Evolutionary conservation across 2,329 filamentous ascomycete species (phyloP).

Genomic region (Ceratocystis eucalypticola): DNA sequence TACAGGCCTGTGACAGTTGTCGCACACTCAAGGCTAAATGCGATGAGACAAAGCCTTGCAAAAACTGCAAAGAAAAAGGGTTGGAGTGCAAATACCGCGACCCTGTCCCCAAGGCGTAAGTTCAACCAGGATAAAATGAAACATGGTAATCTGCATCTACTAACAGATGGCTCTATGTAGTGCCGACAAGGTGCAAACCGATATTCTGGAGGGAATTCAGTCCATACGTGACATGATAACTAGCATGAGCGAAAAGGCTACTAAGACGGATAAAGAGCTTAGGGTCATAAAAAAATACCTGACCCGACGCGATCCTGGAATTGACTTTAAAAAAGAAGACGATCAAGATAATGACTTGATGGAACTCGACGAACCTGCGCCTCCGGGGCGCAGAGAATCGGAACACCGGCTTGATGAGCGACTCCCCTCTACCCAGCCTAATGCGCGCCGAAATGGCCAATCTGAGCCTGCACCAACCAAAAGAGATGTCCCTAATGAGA

Average conservation of each 20-base stretch:
- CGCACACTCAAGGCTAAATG: conserved; percentile 81
- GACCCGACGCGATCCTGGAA: conserved; percentile 11
- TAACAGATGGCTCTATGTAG: conserved; percentile 24
- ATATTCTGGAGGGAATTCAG: conserved; percentile 44
- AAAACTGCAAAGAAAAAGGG: conserved; percentile 77
- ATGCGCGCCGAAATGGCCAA: background rate
- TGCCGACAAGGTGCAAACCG: conserved; percentile 46
- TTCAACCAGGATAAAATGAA: background rate
- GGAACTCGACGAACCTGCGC: background rate
- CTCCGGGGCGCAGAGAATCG: background rate
- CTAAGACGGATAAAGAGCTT: conserved; percentile 12
- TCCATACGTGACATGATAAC: conserved; percentile 27
- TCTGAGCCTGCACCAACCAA: background rate
- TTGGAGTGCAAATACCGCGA: conserved; percentile 80
- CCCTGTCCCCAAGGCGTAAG: conserved; percentile 80
- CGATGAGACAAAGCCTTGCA: conserved; percentile 71
- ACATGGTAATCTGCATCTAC: background rate
- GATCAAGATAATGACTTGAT: background rate
- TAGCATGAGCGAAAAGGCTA: background rate
- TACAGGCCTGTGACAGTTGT: conserved; percentile 83
- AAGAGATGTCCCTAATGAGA: conserved; percentile 1
- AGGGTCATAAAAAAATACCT: conserved; percentile 20
- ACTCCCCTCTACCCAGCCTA: background rate
- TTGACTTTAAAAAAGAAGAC: conserved; percentile 17
- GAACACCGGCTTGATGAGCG: background rate